Base-by-base conservation (phyloP, 768 basidiomycete species). In the Podaxis rugospora region DNA sequence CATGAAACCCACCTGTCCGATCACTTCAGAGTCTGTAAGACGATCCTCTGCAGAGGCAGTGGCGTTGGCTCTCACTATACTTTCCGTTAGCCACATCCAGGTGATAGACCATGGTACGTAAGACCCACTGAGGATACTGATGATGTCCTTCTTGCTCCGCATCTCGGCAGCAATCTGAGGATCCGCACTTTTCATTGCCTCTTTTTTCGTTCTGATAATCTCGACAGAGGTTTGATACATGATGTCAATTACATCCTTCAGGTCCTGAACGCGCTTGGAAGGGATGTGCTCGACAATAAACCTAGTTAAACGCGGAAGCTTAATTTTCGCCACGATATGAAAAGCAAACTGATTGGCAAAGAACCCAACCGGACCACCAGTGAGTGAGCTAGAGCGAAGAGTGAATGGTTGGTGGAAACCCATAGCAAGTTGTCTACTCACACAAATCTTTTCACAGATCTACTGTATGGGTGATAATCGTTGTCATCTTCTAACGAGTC, bases 81-180 rank as follows among this genome's bases (percentile, higher is more conserved):
- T 18, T n/a, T 18, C 6, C 14, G 42, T 44, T 18, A 44, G 42
- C 42, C 5, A 6, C 42, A 4, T n/a, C 42, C 18, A 16, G 47
- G 47, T 27, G 21, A 11, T 18, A 39, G 9, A 32, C 32, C 1
- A 32, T 32, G 32, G 27, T 11, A 25, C 28, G 37, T 57, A 42
- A 23, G 25, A 57, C 74, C 35, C 63, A 81, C 79, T 61, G 35
- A 80, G 65, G 27, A 78, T 68, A 59, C 76, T 80, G 64, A 80
- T 72, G 37, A 81, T 71, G 63, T 80, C 79, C 55, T 74, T 77
- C 25, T 75, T 76, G 54, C 69, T 69, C 6, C 68, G 74, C 51
- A 75, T 70, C 55, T 75, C 70, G 10, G 64, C 63, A 16, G 65
- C 61, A 5, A 73, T 64, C 4, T 67, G 70, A 27, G 71, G 67